These are phyloP conservation scores for Xylariaceae sp. DNA, from an alignment of 2,329 filamentous ascomycete species.

Conservation along the genomic window DNA sequence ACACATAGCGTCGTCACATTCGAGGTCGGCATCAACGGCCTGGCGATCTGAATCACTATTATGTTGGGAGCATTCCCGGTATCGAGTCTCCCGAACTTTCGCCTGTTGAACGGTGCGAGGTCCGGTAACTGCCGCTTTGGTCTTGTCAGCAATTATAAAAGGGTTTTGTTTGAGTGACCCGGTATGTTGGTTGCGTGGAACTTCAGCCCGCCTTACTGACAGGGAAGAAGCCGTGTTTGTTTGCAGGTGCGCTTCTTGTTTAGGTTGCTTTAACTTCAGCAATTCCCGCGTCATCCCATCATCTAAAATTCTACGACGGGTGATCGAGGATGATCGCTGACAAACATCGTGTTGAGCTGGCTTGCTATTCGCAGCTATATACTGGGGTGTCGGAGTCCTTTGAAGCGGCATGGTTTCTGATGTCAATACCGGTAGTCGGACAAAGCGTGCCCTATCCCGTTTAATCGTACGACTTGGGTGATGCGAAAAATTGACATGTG, in stretches of 20 bases:
- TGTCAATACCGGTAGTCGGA: conserved; percentile 6
- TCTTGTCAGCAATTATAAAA: conserved; percentile 30
- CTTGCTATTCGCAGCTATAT: neutral
- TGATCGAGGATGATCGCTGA: neutral
- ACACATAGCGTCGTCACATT: conserved; percentile 36
- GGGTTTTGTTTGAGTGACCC: conserved; percentile 26
- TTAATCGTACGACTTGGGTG: conserved; percentile 18
- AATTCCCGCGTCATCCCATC: neutral
- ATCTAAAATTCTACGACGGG: neutral
- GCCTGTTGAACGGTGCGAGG: neutral
- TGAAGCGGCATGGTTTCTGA: neutral
- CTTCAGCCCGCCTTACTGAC: neutral
- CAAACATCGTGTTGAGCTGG: neutral
- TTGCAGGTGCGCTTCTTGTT: neutral
- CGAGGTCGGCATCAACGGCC: conserved; percentile 17
- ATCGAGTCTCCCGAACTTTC: conserved; percentile 1
- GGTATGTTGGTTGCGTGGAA: conserved; percentile 1
- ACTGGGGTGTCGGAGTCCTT: neutral
- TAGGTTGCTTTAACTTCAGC: neutral
- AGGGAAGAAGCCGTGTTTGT: neutral
- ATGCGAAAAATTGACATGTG: conserved; percentile 27
- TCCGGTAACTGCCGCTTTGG: conserved; percentile 1
- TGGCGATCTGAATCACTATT: conserved; percentile 4
- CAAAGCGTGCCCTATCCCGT: conserved; percentile 17
- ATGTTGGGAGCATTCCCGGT: neutral